A percentile compares a stretch with the other conserved stretches of the same genome.
Conservation (phyloP, 352 stramenopile species). For the Phytophthora pseudosyringae region DNA sequence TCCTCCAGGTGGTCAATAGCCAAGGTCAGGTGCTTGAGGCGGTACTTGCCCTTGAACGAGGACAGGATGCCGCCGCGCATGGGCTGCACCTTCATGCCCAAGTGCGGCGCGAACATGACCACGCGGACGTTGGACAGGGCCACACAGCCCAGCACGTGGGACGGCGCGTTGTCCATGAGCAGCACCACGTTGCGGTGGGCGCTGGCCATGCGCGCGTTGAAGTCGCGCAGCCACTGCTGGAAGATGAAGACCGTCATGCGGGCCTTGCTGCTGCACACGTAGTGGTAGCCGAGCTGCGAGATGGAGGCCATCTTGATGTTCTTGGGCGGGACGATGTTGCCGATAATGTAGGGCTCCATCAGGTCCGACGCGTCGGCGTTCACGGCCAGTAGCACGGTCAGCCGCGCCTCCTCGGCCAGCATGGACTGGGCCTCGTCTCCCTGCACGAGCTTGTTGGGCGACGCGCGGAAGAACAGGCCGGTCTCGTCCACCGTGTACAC, state of each 20-base stretch:
- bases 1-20: conserved; percentile 88
- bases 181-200: conserved; percentile 85
- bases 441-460: conserved; percentile 85
- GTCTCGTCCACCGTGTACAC: conserved; percentile 90
- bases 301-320: conserved; percentile 84
- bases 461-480: conserved; percentile 85
- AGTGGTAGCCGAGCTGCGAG: conserved; percentile 86
- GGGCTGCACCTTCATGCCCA: conserved; percentile 88
- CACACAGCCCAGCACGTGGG: conserved; percentile 81
- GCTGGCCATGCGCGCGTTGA: conserved; percentile 88
- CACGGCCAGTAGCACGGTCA: conserved; percentile 75
- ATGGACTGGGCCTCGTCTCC: conserved; percentile 80
- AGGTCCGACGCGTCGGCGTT: conserved; percentile 84
- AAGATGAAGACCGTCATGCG: conserved; percentile 92
- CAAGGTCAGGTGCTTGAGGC: conserved; percentile 84
- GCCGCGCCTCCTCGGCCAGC: conserved; percentile 72
- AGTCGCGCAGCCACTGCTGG: conserved; percentile 87
- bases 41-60: conserved; percentile 89
- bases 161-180: conserved; percentile 88
- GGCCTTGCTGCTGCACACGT: conserved; percentile 82
- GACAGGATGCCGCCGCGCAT: conserved; percentile 86
- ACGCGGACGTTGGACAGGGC: conserved; percentile 88
- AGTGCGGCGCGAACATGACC: conserved; percentile 83
- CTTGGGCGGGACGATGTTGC: conserved; percentile 73
- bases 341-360: conserved; percentile 89